Evolutionary conservation across 305 asterid genomes (phyloP).

Genomic region (Fraxinus ornus): DNA sequence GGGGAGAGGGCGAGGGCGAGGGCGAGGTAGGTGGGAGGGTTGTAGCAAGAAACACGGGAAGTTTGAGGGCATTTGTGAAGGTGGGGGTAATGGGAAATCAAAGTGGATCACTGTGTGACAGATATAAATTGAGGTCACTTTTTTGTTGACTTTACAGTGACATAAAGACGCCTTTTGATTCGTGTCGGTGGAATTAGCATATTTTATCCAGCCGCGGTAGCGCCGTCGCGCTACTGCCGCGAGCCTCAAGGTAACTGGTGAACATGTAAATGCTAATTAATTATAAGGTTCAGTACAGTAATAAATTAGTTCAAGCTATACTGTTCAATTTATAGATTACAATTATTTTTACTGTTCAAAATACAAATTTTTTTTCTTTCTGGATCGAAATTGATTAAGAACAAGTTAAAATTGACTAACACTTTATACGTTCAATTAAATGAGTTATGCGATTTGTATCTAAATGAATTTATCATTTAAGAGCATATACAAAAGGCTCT

Average conservation of each 20-base stretch:
- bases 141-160: background rate
- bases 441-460: too few relatives aligned
- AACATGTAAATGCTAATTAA: background rate
- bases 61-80: background rate
- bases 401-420: too few relatives aligned
- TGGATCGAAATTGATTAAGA: too few relatives aligned
- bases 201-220: background rate
- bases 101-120: background rate
- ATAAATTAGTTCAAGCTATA: background rate
- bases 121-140: background rate
- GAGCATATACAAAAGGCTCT: too few relatives aligned
- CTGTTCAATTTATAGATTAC: background rate
- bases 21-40: background rate
- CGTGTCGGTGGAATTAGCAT: slow-evolving; percentile 1
- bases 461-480: too few relatives aligned
- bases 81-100: slow-evolving; percentile 1
- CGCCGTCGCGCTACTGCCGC: background rate
- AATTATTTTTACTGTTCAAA: too few relatives aligned
- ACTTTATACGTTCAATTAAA: too few relatives aligned
- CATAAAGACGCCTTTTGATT: background rate
- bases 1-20: background rate
- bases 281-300: background rate
- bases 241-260: background rate
- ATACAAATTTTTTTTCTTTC: too few relatives aligned
- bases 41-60: background rate